Conservation (phyloP, 768 basidiomycete genomes). For the Suillus sp. region DNA sequence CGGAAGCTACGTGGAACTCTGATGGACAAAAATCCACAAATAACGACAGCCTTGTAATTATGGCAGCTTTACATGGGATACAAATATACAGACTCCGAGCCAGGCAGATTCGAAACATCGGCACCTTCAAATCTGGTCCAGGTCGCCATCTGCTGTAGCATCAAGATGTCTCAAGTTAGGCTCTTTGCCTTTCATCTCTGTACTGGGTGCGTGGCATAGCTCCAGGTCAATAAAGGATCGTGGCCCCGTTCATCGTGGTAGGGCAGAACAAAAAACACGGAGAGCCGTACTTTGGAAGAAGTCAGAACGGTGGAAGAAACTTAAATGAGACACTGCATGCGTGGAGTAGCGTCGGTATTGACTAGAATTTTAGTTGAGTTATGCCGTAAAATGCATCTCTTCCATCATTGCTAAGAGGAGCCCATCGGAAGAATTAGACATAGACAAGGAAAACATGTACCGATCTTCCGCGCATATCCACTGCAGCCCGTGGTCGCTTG, state of each 20-base stretch:
- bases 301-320: conserved; percentile 55
- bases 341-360: conserved; percentile 63
- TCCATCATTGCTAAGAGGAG: not conserved
- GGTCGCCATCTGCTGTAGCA: not conserved
- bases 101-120: not conserved
- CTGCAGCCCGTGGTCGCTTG: not conserved
- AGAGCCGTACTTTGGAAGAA: conserved; percentile 47
- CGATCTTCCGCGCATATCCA: not conserved
- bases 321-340: conserved; percentile 81
- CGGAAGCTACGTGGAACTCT: not conserved
- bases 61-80: not conserved
- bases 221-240: not conserved
- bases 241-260: not conserved
- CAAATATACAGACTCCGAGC: not conserved
- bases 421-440: not conserved
- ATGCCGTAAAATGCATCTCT: not conserved
- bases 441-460: not conserved
- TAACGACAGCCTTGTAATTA: not conserved
- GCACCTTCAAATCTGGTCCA: not conserved
- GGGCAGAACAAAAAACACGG: not conserved
- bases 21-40: not conserved
- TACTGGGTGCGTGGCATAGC: not conserved
- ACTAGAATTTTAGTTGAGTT: conserved; percentile 38
- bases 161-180: not conserved
- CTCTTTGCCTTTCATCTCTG: not conserved